Evolutionary conservation across 352 stramenopile genomes (phyloP).

Genomic region (Globisporangium alternatum): DNA sequence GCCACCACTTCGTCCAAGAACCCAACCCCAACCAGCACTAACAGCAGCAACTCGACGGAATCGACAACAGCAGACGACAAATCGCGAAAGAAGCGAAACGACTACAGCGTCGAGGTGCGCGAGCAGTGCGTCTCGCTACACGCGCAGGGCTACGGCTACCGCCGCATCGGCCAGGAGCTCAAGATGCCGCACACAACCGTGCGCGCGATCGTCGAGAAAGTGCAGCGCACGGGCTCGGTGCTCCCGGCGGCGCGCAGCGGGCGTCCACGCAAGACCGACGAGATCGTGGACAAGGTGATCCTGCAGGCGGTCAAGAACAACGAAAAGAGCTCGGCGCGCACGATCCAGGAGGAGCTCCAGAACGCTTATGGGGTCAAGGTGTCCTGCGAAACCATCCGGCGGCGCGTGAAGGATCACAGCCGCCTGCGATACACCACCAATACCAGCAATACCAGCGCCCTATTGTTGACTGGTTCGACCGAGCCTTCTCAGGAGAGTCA

Average conservation of each 20-base stretch:
- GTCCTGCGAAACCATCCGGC: constrained; percentile 68
- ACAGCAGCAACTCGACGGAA: background rate
- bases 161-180: constrained; percentile 54
- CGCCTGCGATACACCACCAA: constrained; percentile 18
- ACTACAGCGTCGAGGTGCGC: constrained; percentile 56
- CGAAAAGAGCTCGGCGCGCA: constrained; percentile 52
- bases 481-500: background rate
- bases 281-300: constrained; percentile 65
- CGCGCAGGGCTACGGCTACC: constrained; percentile 48
- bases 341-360: constrained; percentile 57
- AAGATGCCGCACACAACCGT: constrained; percentile 71
- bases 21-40: background rate
- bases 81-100: constrained; percentile 34
- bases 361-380: constrained; percentile 47
- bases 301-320: constrained; percentile 53
- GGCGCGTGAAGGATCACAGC: constrained; percentile 62
- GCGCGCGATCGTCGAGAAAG: constrained; percentile 68
- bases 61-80: constrained; percentile 9
- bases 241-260: constrained; percentile 48
- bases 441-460: background rate
- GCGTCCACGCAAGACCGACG: constrained; percentile 60
- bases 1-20: background rate
- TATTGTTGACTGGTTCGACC: background rate
- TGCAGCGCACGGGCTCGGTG: constrained; percentile 47
- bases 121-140: constrained; percentile 60